A percentile compares a stretch with the other conserved stretches of the same genome.
phyloP scores from a whole-genome alignment of 306 rosid genomes.

The Vigna nakashimae region DNA sequence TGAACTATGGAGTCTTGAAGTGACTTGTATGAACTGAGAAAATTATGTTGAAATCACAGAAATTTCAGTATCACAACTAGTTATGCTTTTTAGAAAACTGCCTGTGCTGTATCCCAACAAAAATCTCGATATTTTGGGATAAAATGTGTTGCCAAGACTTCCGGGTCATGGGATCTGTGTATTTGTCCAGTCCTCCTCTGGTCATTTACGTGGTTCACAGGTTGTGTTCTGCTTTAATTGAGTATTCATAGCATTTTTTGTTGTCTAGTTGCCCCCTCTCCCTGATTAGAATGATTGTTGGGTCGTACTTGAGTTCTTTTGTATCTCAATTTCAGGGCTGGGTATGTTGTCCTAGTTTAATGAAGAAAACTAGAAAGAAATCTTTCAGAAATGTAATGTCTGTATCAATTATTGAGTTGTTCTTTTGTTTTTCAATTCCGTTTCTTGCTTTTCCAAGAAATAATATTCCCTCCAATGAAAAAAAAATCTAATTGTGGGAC shows the following conservation, averaged over 20 bases:
- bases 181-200: background rate
- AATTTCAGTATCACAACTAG: background rate
- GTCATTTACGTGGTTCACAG: background rate
- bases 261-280: background rate
- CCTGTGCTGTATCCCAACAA: background rate
- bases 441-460: too few relatives aligned
- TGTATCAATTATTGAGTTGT: too few relatives aligned
- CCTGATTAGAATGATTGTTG: background rate
- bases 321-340: background rate
- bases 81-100: background rate
- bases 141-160: background rate
- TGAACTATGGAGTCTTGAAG: background rate
- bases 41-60: slow-evolving; percentile 11
- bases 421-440: too few relatives aligned
- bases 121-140: background rate
- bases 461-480: too few relatives aligned
- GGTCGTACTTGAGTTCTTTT: background rate
- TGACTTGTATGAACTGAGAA: slow-evolving; percentile 18
- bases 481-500: too few relatives aligned
- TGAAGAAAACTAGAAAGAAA: slow-evolving; percentile 7
- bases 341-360: slow-evolving; percentile 17
- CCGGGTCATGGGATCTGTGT: background rate
- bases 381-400: background rate
- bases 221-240: background rate
- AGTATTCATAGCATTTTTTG: background rate